phyloP scores from a whole-genome alignment of 192 early-diverging fungal genomes.

The Coemansia guatemalensis region DNA sequence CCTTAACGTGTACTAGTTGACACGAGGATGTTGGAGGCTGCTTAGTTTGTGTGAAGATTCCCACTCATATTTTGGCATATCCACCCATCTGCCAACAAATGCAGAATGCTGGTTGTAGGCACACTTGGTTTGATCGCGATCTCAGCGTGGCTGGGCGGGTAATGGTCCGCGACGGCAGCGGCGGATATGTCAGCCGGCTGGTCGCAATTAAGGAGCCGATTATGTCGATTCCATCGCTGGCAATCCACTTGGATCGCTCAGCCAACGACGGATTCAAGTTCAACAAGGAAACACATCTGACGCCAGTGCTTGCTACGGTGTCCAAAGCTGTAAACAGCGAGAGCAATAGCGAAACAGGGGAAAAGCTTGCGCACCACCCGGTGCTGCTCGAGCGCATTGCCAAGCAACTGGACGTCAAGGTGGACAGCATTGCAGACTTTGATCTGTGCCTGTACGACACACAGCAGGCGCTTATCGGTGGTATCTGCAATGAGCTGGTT shows the following conservation, averaged over 20 bases:
- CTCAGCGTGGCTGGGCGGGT: conserved; percentile 93
- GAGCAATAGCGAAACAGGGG: conserved; percentile 6
- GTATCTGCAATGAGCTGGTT: conserved; percentile 89
- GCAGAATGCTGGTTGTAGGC: conserved; percentile 52
- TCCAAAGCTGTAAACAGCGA: conserved; percentile 56
- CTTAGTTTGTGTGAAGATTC: background rate
- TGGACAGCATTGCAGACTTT: conserved; percentile 86
- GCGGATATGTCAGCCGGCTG: conserved; percentile 70
- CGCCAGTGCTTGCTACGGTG: conserved; percentile 80
- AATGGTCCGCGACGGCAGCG: conserved; percentile 70
- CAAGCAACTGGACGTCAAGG: conserved; percentile 61
- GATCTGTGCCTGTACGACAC: conserved; percentile 98
- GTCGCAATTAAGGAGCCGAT: conserved; percentile 85
- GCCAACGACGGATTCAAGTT: conserved; percentile 83
- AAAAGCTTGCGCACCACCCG: conserved; percentile 69
- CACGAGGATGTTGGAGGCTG: background rate
- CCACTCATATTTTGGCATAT: background rate
- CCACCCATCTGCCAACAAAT: background rate
- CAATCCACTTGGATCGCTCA: conserved; percentile 91
- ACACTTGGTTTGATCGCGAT: conserved; percentile 99
- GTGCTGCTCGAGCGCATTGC: conserved; percentile 76
- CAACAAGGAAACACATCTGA: conserved; percentile 93
- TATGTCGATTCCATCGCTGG: conserved; percentile 93
- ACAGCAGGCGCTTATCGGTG: conserved; percentile 86
- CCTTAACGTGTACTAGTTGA: no score